Conservation (phyloP, 768 basidiomycete genomes). For the Suillus fuscotomentosus region DNA sequence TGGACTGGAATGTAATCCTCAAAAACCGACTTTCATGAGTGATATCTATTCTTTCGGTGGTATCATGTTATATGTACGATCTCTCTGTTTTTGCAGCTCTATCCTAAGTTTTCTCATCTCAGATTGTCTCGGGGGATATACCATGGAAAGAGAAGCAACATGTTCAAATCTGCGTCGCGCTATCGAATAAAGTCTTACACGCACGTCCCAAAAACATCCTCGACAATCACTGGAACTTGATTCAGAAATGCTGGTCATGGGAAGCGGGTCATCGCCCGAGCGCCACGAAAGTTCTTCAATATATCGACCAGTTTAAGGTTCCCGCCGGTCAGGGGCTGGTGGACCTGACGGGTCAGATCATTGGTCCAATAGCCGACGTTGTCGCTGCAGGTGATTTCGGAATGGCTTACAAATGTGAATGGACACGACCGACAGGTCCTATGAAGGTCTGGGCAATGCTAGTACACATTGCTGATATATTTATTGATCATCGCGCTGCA, state of each 20-base stretch:
- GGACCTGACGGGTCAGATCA: neutral
- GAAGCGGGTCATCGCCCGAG: neutral
- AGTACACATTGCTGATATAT: neutral
- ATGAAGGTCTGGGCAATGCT: neutral
- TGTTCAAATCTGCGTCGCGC: neutral
- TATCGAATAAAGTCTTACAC: fast-evolving
- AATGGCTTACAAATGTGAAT: neutral
- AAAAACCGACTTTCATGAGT: neutral
- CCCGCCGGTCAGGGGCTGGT: neutral
- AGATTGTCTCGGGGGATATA: neutral
- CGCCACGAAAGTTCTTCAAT: neutral
- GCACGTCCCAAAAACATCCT: neutral
- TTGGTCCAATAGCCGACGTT: fast-evolving
- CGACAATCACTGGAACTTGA: neutral
- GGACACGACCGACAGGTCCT: neutral
- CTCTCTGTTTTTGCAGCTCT: neutral
- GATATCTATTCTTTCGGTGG: neutral
- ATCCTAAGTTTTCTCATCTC: neutral
- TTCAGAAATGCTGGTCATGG: neutral
- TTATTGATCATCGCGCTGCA: neutral
- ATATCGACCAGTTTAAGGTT: neutral
- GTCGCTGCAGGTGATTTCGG: neutral
- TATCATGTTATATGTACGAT: neutral
- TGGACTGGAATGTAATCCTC: neutral
- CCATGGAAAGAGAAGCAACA: neutral